Evolutionary conservation across 2,329 filamentous ascomycete genomes (phyloP).

Genomic region (Fonsecaea nubica): DNA sequence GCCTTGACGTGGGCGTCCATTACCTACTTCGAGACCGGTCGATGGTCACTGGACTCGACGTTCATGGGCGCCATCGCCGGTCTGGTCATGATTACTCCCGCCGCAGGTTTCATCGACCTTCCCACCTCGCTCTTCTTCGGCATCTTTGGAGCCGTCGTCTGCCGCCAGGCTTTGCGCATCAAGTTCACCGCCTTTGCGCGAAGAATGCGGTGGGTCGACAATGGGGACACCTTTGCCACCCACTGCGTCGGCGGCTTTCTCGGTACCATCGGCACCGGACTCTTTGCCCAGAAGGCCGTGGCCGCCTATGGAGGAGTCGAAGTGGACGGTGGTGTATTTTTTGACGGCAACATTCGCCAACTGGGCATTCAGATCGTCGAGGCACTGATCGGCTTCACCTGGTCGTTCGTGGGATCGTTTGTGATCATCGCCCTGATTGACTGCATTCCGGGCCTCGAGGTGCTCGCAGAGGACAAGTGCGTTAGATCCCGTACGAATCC

Average conservation of each 20-base stretch:
- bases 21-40: constrained; percentile 52
- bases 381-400: constrained; percentile 58
- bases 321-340: constrained; percentile 59
- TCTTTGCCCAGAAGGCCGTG: constrained; percentile 59
- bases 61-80: constrained; percentile 62
- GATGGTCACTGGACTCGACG: constrained; percentile 58
- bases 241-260: constrained; percentile 61
- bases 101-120: constrained; percentile 59
- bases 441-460: constrained; percentile 60
- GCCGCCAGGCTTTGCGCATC: constrained; percentile 60
- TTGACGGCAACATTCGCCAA: constrained; percentile 60
- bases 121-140: constrained; percentile 58
- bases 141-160: constrained; percentile 55
- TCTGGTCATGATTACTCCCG: constrained; percentile 60
- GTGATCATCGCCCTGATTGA: constrained; percentile 59
- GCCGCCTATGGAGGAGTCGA: constrained; percentile 59
- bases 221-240: constrained; percentile 63
- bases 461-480: constrained; percentile 60
- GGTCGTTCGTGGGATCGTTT: constrained; percentile 59
- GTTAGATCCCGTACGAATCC: constrained; percentile 35
- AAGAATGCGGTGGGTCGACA: constrained; percentile 60
- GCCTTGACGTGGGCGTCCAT: constrained; percentile 57
- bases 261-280: constrained; percentile 58
- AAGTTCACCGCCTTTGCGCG: constrained; percentile 59
- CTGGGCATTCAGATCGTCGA: constrained; percentile 60